Base-by-base conservation (phyloP, 164 flowering plant species). In the Annona cherimola region DNA sequence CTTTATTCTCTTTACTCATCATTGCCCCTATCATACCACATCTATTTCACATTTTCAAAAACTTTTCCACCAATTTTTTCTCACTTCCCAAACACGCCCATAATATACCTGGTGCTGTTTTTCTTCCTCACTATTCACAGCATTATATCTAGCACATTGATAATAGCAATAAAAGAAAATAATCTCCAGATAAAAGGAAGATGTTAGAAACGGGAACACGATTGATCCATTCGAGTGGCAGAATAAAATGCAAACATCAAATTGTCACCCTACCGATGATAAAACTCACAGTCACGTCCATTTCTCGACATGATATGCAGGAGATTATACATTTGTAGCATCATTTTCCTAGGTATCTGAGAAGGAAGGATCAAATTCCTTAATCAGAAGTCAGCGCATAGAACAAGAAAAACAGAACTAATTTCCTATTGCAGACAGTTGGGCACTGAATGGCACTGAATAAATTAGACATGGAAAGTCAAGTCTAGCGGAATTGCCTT, bases 261-360 rank as follows among this genome's bases (percentile, higher is more conserved):
- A 64, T 43, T 5, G 41, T 63, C 45, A n/a, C 45, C 81, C 60
- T 84, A 92, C 98, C 99, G 82, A 76, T 95, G 94, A 79, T 95
- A 95, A 79, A 87, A 91, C 76, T 91, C 98, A 86, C 92, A 95
- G 77, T 95, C 99, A 64, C 93, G 87, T 50, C 93, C 99, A 80
- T 80, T 84, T 77, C 85, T 86, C 74, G 88, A 71, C 81, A 90
- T 79, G 44, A 89, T 77, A 82, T 95, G 94, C 84, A 95, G 72
- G 71, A 95, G 92, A 76, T 95, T 93, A 79, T 95, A 95, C 69
- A 84, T 79, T 83, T 95, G 99, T 80, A 95, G 86, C 85, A 93
- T 76, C 99, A 95, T 91, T 81, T 95, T 95, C 79, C 98, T 85
- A n/a, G 99, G 99, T 12, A 95, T 83, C 99, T 94, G 86, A 35